Evolutionary conservation across 176 grass and related monocot species (phyloP).

Genomic region (Rhynchospora pubera): DNA sequence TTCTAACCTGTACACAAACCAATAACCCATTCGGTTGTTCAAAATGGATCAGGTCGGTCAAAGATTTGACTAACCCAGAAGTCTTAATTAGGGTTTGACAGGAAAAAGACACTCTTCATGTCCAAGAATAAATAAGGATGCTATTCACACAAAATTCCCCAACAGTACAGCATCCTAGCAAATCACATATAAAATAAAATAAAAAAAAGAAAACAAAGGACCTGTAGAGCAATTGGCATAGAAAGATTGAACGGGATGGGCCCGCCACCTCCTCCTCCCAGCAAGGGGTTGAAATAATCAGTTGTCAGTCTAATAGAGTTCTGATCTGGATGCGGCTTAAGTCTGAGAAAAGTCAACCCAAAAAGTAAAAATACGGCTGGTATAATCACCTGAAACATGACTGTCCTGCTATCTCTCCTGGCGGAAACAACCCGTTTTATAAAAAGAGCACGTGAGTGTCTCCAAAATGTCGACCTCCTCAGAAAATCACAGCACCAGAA

Average conservation of each 20-base stretch:
- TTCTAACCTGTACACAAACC: background rate
- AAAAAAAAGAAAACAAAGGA: slow-evolving; percentile 4
- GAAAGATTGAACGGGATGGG: slow-evolving; percentile 45
- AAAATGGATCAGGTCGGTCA: background rate
- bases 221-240: slow-evolving; percentile 33
- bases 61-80: background rate
- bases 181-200: background rate
- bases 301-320: slow-evolving; percentile 31
- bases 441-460: slow-evolving; percentile 36
- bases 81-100: background rate
- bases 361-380: slow-evolving; percentile 37
- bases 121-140: background rate
- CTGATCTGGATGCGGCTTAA: slow-evolving; percentile 47
- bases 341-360: slow-evolving; percentile 36
- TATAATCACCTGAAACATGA: slow-evolving; percentile 41
- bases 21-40: background rate
- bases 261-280: slow-evolving; percentile 36
- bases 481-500: slow-evolving; percentile 28
- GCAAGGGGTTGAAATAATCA: slow-evolving; percentile 44
- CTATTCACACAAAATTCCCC: background rate
- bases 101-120: background rate
- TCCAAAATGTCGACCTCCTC: slow-evolving; percentile 29
- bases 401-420: slow-evolving; percentile 32
- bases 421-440: slow-evolving; percentile 36
- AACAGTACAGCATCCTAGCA: background rate